Percentiles rank a stretch among this genome's conserved stretches.
Conservation (phyloP, 148 eudicot species). For the Cornus kousa region DNA sequence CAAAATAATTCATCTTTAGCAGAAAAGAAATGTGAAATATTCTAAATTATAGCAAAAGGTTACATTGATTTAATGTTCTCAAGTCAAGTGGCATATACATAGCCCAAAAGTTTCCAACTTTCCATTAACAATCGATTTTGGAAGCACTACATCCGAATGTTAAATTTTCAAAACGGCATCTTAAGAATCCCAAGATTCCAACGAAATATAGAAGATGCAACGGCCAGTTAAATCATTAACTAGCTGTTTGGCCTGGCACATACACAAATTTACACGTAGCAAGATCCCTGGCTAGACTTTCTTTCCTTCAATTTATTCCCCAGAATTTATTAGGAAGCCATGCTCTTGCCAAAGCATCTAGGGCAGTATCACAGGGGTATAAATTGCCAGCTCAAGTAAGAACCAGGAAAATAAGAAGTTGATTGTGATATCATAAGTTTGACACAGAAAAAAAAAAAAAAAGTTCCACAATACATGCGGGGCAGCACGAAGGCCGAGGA, state of each 20-base stretch:
- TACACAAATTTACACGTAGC: not conserved
- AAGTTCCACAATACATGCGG: not conserved
- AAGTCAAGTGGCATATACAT: not conserved
- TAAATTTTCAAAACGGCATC: not conserved
- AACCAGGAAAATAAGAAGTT: not conserved
- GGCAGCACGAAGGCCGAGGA: not conserved
- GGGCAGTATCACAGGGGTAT: not conserved
- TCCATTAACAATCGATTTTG: not conserved
- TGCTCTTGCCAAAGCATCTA: not conserved
- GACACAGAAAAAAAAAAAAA: not conserved
- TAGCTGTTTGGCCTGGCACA: not conserved
- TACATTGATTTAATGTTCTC: not conserved
- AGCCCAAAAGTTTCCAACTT: conserved; percentile 1
- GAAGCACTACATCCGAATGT: not conserved
- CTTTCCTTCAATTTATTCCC: not conserved
- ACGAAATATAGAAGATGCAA: not conserved
- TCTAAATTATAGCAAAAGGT: not conserved
- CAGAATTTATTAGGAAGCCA: not conserved
- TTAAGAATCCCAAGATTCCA: not conserved
- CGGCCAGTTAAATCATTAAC: not conserved
- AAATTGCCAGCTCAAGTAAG: not conserved
- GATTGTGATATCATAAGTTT: not conserved
- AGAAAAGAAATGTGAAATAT: not conserved
- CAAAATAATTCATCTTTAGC: not conserved
- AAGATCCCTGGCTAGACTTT: conserved; percentile 4